These are phyloP conservation scores for Pseudogymnoascus verrucosus DNA, from an alignment of 2,329 filamentous ascomycete species.

Conservation along the genomic window DNA sequence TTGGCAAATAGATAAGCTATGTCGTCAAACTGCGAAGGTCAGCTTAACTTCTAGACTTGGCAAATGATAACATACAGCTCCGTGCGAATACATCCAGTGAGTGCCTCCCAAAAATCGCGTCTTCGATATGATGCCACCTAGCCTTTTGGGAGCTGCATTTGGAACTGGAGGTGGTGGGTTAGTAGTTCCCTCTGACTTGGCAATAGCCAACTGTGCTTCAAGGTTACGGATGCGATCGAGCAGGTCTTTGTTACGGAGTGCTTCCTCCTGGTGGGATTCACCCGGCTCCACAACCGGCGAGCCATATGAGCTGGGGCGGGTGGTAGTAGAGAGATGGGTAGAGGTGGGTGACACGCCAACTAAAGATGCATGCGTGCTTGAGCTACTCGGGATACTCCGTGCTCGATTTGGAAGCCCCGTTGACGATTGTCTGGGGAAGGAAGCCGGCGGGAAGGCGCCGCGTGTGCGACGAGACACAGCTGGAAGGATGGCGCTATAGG, in stretches of 20 bases:
- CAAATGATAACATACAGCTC: slow-evolving; percentile 14
- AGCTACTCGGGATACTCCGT: slow-evolving; percentile 10
- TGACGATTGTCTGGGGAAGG: background rate
- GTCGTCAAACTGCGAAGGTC: slow-evolving; percentile 15
- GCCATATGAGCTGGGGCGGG: background rate
- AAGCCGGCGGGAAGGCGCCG: background rate
- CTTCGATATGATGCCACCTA: slow-evolving; percentile 19
- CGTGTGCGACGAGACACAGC: slow-evolving; percentile 8
- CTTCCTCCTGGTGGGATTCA: background rate
- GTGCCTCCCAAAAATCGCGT: slow-evolving; percentile 21
- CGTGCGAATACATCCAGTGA: slow-evolving; percentile 23
- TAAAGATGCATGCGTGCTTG: background rate
- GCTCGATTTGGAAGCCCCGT: background rate
- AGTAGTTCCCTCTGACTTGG: background rate
- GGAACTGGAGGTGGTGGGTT: background rate
- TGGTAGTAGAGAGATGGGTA: background rate
- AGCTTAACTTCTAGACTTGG: background rate
- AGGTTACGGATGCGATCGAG: background rate
- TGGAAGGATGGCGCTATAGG: slow-evolving; percentile 20
- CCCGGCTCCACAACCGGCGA: background rate
- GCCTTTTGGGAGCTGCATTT: slow-evolving; percentile 1
- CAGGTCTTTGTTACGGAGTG: background rate
- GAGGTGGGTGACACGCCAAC: background rate
- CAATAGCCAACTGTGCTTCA: background rate
- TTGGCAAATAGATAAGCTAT: slow-evolving; percentile 13